Evolutionary conservation across 116 monocot species (phyloP).

Genomic region (Dioscorea cayenensis): DNA sequence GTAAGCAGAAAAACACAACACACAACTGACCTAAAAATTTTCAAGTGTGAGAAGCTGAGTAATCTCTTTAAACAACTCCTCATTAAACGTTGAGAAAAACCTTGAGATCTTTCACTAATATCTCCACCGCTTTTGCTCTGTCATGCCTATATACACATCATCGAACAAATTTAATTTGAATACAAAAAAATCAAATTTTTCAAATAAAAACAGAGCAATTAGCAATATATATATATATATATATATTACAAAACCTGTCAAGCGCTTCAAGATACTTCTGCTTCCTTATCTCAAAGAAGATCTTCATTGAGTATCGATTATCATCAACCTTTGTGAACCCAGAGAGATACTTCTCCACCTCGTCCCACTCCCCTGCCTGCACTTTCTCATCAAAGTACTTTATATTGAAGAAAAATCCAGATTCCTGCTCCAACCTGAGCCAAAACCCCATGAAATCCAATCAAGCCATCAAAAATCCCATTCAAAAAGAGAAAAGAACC

Average conservation of each 20-base stretch:
- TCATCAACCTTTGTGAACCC: constrained; percentile 82
- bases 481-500: too few relatives aligned
- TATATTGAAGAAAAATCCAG: constrained; percentile 78
- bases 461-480: not conserved
- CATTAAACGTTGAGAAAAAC: constrained; percentile 80
- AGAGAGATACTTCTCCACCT: constrained; percentile 71
- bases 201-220: not conserved
- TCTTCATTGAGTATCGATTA: constrained; percentile 82
- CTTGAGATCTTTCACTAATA: constrained; percentile 75
- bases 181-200: not conserved
- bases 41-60: constrained; percentile 76
- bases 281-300: constrained; percentile 85
- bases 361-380: constrained; percentile 73
- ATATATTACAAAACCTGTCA: constrained; percentile 56
- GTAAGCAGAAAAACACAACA: not conserved
- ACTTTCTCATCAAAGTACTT: constrained; percentile 78
- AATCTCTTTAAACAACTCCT: constrained; percentile 75
- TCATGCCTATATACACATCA: constrained; percentile 39
- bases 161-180: not conserved
- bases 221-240: too few relatives aligned
- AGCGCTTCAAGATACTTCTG: constrained; percentile 87
- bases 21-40: constrained; percentile 58
- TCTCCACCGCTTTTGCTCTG: constrained; percentile 67
- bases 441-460: not conserved
- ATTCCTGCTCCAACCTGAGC: constrained; percentile 67